Evolutionary conservation across 768 basidiomycete species (phyloP), one percentile per base, ranked within the genome.

Genomic region (Kwoniella europaea): DNA sequence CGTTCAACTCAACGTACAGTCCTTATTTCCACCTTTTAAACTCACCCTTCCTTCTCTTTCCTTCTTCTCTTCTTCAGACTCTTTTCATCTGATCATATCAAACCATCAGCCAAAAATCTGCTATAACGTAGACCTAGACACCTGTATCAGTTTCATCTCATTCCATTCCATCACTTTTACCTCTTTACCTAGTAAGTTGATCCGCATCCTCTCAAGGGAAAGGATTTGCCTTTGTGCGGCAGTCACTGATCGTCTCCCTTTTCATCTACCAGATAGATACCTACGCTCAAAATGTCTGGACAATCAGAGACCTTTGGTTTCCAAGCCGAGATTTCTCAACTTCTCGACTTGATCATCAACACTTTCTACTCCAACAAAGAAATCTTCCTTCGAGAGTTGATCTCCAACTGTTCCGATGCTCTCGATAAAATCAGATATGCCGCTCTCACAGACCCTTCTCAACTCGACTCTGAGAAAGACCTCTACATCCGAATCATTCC

Each of bases 351-450:
- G 83, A 98, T 98, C 88, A 98, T 98, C 89, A 98, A 98, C 88
- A 98, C 96, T 74, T 98, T 98, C 90, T 99, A 98, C 90, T 97
- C 94, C 73, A 98, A 99, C 91, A 99, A 99, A 88, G 96, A 98
- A 87, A 98, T 99, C 85, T 98, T 98, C 90, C 91, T 99, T 78
- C 92, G 97, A 84, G 97, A 98, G 86, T 74, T 98, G 78, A 98
- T 85, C 66, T 98, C 96, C 75, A 98, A 98, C 87, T 86, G 87
- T 75, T 98, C 97, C 71, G 97, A 98, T 89, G 97, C 97, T 61
- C 90, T 98, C 85, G 97, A 99, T 87, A 98, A 98, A 88, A 92
- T 98, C 82, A 93, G 97, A 59, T 99, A 98, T 85, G 89, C 92
- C 43, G 96, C 97, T 65, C 88, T 98, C 76, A 99, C 96, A 75